phyloP scores from a whole-genome alignment of 192 early-diverging fungal species.

The Backusella westeae region DNA sequence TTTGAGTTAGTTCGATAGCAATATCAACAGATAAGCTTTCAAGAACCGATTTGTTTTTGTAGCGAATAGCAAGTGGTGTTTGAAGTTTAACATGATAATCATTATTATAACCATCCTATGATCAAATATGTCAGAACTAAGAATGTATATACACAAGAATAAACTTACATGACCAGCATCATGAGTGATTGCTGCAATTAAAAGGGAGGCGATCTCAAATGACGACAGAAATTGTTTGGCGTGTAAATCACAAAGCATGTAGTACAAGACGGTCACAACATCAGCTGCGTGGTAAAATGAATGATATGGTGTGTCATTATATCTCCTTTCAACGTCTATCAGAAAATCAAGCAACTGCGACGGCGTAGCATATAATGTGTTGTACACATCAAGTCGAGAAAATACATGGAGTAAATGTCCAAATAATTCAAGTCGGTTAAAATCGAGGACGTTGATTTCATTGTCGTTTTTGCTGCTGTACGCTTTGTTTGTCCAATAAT shows the following conservation, averaged over 20 bases:
- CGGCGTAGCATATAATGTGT: slow-evolving; percentile 49
- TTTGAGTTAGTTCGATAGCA: slow-evolving; percentile 60
- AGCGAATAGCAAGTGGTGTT: slow-evolving; percentile 66
- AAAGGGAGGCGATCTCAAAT: slow-evolving; percentile 68
- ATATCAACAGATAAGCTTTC: slow-evolving; percentile 82
- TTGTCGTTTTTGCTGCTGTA: slow-evolving; percentile 51
- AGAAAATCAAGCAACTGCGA: slow-evolving; percentile 77
- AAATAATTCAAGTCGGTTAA: slow-evolving; percentile 67
- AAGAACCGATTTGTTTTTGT: slow-evolving; percentile 76
- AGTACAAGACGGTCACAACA: slow-evolving; percentile 79
- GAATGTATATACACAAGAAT: not conserved
- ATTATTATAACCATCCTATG: slow-evolving; percentile 85
- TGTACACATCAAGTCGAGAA: slow-evolving; percentile 55
- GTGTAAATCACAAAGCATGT: slow-evolving; percentile 68
- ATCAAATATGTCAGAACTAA: not conserved
- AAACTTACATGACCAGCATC: slow-evolving; percentile 76
- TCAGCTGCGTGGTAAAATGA: slow-evolving; percentile 90
- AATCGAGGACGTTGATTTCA: slow-evolving; percentile 61
- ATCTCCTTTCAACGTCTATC: slow-evolving; percentile 73
- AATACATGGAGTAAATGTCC: slow-evolving; percentile 82
- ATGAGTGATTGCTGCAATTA: slow-evolving; percentile 84
- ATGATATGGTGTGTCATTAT: slow-evolving; percentile 80
- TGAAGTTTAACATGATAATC: slow-evolving; percentile 85
- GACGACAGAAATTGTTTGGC: slow-evolving; percentile 61
- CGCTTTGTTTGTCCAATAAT: not conserved